Base-by-base conservation (phyloP, 2,329 filamentous ascomycete genomes). In the Fusarium sulawesiense region DNA sequence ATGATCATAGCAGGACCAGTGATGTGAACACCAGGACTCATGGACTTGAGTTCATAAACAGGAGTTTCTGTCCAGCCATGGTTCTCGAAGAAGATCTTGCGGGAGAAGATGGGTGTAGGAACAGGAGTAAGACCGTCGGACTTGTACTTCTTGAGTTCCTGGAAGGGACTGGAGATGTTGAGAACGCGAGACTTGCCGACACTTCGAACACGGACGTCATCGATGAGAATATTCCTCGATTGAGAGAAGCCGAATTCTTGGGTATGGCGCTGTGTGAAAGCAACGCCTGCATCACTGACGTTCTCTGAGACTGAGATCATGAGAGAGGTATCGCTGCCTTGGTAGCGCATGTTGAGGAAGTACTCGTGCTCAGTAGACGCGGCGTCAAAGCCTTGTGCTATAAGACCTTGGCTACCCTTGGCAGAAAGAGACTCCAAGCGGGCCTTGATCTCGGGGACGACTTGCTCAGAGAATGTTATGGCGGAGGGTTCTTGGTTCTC, bases 1-100 rank as follows among this genome's bases (percentile, higher is more conserved):
- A 91, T 90, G 56, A 93, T 86, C 74, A 93, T 90, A 0, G 91
- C 91, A 2, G 91, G 91, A 1, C 91, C 91, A 8, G 51, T 46
- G 13, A 77, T 71, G 5, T 73, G 67, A 0, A 68, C 65, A 2
- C 75, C 75, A 0, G 70, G 37, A 12, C 21, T 53, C 40, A 76
- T 59, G 0, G 60, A 71, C 29, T 71, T 58, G 14, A 78, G 75
- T 21, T 69, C 66, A 30, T 74, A 76, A 1, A 78, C 68, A 1
- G 64, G 65, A 2, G 75, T 76, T 27, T 76, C 60, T 0, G 74
- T 75, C 76, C 75, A 78, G 2, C 74, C 73, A 2, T 69, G 63
- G 4, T 62, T 66, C 45, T 77, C 75, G 8, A 71, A 78, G 46
- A 73, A 77, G 25, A 76, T 70, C 8, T 71, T 64, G 1, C 72